These are phyloP conservation scores for Chlamydomonas schloesseri DNA, from an alignment of 139 green algal species.

Conservation along the genomic window DNA sequence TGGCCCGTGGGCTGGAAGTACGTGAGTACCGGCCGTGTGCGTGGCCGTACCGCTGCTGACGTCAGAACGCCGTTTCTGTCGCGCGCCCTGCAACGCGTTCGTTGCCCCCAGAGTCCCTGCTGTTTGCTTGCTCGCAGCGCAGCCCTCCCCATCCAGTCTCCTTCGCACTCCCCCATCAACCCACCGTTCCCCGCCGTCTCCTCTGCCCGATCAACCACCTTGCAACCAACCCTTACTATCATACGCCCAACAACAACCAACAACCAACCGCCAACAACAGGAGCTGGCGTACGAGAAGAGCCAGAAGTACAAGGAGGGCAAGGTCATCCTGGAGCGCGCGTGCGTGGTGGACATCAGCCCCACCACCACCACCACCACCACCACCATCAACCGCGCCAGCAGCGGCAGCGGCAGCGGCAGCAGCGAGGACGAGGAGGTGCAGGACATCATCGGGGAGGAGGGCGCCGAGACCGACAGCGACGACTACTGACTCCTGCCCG, in stretches of 20 bases:
- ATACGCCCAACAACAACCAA: neutral
- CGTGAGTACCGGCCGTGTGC: neutral
- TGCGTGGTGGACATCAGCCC: slow-evolving; percentile 53
- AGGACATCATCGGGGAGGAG: neutral
- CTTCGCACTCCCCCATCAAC: too few species aligned
- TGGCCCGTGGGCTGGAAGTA: slow-evolving; percentile 84
- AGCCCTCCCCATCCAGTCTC: too few species aligned
- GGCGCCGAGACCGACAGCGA: slow-evolving; percentile 22
- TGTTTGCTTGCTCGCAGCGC: too few species aligned
- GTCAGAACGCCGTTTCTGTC: too few species aligned
- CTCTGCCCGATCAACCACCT: too few species aligned
- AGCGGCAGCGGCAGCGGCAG: too few species aligned
- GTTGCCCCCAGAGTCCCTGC: too few species aligned
- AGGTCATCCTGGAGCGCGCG: slow-evolving; percentile 83
- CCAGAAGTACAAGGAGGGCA: slow-evolving; percentile 92
- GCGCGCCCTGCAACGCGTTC: too few species aligned
- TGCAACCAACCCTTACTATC: neutral
- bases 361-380: too few species aligned
- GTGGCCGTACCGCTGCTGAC: too few species aligned
- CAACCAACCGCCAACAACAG: slow-evolving; percentile 56
- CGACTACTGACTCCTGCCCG: slow-evolving; percentile 24
- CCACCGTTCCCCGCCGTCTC: too few species aligned
- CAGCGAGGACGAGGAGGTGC: neutral
- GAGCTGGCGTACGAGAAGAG: slow-evolving; percentile 81
- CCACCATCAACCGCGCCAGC: too few species aligned